Evolutionary conservation across 2,329 filamentous ascomycete genomes (phyloP), one percentile per base, ranked within the genome.

Genomic region (Pseudogymnoascus sp.): DNA sequence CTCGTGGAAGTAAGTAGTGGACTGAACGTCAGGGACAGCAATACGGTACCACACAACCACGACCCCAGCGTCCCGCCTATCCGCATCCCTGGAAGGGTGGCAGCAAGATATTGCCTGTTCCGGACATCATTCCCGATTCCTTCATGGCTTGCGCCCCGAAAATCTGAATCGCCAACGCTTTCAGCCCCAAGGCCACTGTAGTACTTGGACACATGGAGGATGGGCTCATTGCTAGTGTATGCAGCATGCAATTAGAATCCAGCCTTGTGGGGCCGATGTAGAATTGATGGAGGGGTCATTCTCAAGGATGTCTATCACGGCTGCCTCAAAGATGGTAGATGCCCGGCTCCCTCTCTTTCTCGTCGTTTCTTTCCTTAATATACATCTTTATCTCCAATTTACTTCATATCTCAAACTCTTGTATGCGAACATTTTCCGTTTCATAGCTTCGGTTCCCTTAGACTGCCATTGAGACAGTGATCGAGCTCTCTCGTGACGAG

Each of bases 291-390:
- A 53, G 26, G 46, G 46, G 46, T 12, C n/a, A 4, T 53, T 19
- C 26, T 56, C 26, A 6, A 33, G 50, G n/a, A 7, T 33, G 50
- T 12, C 1, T 6, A n/a, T 19, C 50, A 33, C 10, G 28, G 50
- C 50, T 56, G 26, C 50, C 50, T 56, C 28, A 31, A 56, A 56
- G 16, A 56, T 56, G 50, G 50, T 56, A 56, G 50, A 33, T 56
- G 14, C 12, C 26, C 24, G 10, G 10, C 43, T 53, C 50, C 33
- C 46, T 56, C 50, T 50, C 24, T 19, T 19, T 33, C 46, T 19
- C 6, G n/a, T 56, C 7, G 10, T 56, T 33, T 33, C n/a, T 33
- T 53, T 56, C n/a, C n/a, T 56, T 19, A 19, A 14, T 33, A 56
- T 33, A 56, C n/a, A 19, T 19, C 1, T 2, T 33, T 56, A 56